Conservation (phyloP, 2,329 filamentous ascomycete species). For the Sclerotinia spermophila region DNA sequence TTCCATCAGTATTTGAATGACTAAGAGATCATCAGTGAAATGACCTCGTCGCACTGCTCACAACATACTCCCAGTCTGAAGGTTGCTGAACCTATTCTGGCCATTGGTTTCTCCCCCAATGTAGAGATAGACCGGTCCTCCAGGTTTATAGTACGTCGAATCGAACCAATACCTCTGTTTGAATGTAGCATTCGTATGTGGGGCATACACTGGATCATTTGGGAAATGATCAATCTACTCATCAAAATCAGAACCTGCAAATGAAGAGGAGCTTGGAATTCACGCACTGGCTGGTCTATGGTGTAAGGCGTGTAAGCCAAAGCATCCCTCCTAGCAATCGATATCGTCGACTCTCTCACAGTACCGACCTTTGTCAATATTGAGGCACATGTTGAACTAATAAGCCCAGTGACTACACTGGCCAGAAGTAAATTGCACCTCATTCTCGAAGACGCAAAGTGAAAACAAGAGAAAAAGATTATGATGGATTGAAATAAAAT, state of each 20-base stretch:
- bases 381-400: conserved; percentile 7
- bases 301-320: conserved; percentile 18
- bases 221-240: conserved; percentile 47
- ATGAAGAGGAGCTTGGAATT: neutral
- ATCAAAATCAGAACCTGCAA: conserved; percentile 11
- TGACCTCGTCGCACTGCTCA: conserved; percentile 9
- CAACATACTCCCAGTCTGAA: conserved; percentile 40
- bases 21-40: conserved; percentile 33
- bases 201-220: conserved; percentile 40
- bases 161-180: conserved; percentile 54
- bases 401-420: conserved; percentile 14
- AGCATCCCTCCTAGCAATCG: neutral
- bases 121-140: conserved; percentile 49
- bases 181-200: conserved; percentile 48
- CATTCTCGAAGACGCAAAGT: conserved; percentile 2
- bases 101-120: conserved; percentile 46
- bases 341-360: neutral
- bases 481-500: neutral
- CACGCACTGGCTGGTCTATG: conserved; percentile 28
- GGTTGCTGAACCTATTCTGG: conserved; percentile 39
- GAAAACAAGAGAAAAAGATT: neutral
- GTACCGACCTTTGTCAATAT: conserved; percentile 14
- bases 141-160: conserved; percentile 50
- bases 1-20: conserved; percentile 53
- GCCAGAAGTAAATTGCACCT: conserved; percentile 13